phyloP scores from a whole-genome alignment of 805 yeast genomes.

The Ogataea nitratoaversa region DNA sequence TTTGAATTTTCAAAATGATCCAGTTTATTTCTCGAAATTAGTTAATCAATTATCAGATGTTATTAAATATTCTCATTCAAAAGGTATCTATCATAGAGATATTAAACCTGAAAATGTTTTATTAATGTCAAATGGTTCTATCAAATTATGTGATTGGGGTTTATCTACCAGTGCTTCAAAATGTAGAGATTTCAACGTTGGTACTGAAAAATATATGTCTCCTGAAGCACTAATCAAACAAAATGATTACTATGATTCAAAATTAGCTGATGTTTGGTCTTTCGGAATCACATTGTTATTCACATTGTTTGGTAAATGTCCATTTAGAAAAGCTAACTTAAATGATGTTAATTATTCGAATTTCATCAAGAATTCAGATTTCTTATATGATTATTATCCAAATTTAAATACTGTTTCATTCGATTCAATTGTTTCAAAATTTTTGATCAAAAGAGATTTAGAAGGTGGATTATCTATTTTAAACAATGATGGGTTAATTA shows the following conservation, averaged over 20 bases:
- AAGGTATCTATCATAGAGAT: slow-evolving; percentile 65
- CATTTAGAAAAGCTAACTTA: slow-evolving; percentile 39
- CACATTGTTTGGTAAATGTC: slow-evolving; percentile 48
- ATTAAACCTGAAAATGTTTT: slow-evolving; percentile 71
- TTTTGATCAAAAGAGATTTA: slow-evolving; percentile 39
- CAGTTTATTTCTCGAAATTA: slow-evolving; percentile 22
- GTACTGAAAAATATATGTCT: slow-evolving; percentile 59
- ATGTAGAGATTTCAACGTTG: slow-evolving; percentile 39
- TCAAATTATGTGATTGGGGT: slow-evolving; percentile 75
- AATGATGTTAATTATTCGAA: slow-evolving; percentile 42
- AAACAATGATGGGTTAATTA: slow-evolving; percentile 25
- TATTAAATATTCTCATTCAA: slow-evolving; percentile 49
- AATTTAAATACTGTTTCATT: slow-evolving; percentile 40
- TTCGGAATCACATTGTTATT: slow-evolving; percentile 48
- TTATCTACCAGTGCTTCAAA: slow-evolving; percentile 41
- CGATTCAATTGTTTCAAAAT: slow-evolving; percentile 35
- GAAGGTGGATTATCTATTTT: slow-evolving; percentile 28
- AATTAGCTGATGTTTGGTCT: slow-evolving; percentile 52
- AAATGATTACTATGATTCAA: slow-evolving; percentile 35
- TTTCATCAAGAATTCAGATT: slow-evolving; percentile 37
- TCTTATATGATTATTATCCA: slow-evolving; percentile 47
- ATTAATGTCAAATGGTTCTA: slow-evolving; percentile 44
- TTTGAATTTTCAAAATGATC: slow-evolving; percentile 22
- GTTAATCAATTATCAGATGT: slow-evolving; percentile 51
- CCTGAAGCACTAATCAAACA: slow-evolving; percentile 38